Conservation (phyloP, 306 rosid genomes). For the Malus domestica region ASM211411v1 NC_041797.1:10005501-10006000, state of each 20-base stretch:
- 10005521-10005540: not conserved
- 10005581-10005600: not conserved
- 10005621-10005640: not conserved
- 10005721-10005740: slow-evolving; percentile 46
- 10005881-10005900: not conserved
- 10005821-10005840: slow-evolving; percentile 98
- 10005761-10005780: slow-evolving; percentile 86
- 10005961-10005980: too few species aligned
- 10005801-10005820: slow-evolving; percentile 96
- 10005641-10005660: slow-evolving; percentile 3
- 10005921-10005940: not conserved
- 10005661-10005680: not conserved
- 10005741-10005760: slow-evolving; percentile 86
- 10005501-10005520: not conserved
- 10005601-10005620: not conserved
- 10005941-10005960: too few species aligned
- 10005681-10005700: not conserved
- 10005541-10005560: not conserved
- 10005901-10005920: not conserved
- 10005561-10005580: not conserved
- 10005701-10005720: not conserved
- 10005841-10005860: slow-evolving; percentile 62
- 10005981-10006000: too few species aligned
- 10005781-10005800: slow-evolving; percentile 85
- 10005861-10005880: not conserved